phyloP scores from a whole-genome alignment of 2,329 filamentous ascomycete genomes.

The Calonectria leucothoes region DNA sequence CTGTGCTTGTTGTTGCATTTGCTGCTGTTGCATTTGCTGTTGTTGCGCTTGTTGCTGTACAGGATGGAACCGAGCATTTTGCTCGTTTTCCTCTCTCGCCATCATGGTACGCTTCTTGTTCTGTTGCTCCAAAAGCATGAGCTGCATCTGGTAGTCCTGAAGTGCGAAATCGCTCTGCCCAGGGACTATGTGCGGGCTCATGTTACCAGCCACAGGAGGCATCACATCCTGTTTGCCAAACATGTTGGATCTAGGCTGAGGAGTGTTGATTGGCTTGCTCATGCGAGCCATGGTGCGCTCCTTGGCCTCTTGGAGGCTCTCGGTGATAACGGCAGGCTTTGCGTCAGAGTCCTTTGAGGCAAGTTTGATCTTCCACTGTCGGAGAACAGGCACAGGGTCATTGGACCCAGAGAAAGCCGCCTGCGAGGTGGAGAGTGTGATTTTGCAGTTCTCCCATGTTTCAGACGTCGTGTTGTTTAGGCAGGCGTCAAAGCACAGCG shows the following conservation, averaged over 20 bases:
- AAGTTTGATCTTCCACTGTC: conserved; percentile 68
- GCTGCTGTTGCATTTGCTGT: conserved; percentile 5
- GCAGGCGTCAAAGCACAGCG: conserved; percentile 71
- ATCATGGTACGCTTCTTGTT: conserved; percentile 87
- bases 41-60: conserved; percentile 5
- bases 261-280: conserved; percentile 34
- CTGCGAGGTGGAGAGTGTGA: conserved; percentile 73
- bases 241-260: conserved; percentile 4
- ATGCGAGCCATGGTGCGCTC: conserved; percentile 45
- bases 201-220: not conserved
- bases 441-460: conserved; percentile 70
- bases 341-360: conserved; percentile 40
- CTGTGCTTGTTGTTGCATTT: conserved; percentile 1
- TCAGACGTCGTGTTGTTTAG: conserved; percentile 73
- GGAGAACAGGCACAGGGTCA: conserved; percentile 65
- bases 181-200: too few relatives aligned
- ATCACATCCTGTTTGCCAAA: conserved; percentile 54
- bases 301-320: conserved; percentile 53
- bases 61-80: not conserved
- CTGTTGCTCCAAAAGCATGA: conserved; percentile 86
- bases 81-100: conserved; percentile 73
- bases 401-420: conserved; percentile 67
- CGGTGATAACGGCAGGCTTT: conserved; percentile 44
- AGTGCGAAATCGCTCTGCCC: conserved; percentile 72
- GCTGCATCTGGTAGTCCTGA: conserved; percentile 88